Conservation (phyloP, 2,329 filamentous ascomycete species). For the Colletotrichum sp. region DNA sequence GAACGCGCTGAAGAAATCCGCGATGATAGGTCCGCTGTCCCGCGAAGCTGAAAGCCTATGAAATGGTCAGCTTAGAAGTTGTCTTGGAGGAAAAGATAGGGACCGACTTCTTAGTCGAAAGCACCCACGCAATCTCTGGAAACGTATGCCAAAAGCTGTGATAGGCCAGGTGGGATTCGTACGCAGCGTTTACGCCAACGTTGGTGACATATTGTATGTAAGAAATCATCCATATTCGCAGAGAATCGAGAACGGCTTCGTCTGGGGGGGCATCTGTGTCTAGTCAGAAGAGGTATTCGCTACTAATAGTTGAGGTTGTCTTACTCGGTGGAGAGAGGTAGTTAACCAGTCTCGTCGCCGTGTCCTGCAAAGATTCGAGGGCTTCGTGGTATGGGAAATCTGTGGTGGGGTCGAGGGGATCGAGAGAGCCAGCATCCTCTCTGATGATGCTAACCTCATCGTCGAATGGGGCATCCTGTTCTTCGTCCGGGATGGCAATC, state of each 20-base stretch:
- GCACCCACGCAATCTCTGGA: slow-evolving; percentile 52
- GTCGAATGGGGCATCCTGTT: slow-evolving; percentile 29
- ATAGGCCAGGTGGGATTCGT: slow-evolving; percentile 50
- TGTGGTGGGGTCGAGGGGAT: slow-evolving; percentile 51
- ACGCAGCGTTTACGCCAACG: slow-evolving; percentile 37
- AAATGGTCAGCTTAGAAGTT: background rate
- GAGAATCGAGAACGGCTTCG: slow-evolving; percentile 45
- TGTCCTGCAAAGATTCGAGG: slow-evolving; percentile 33
- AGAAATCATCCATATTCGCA: slow-evolving; percentile 56
- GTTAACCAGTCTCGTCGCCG: slow-evolving; percentile 39
- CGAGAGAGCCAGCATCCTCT: slow-evolving; percentile 26
- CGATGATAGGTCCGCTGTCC: slow-evolving; percentile 28
- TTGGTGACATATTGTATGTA: slow-evolving; percentile 48
- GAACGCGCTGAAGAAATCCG: slow-evolving; percentile 46
- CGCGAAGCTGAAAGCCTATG: background rate
- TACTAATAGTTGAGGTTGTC: background rate
- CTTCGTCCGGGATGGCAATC: slow-evolving; percentile 43
- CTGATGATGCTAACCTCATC: slow-evolving; percentile 28
- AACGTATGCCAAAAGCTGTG: slow-evolving; percentile 57
- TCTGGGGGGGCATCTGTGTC: slow-evolving; percentile 45
- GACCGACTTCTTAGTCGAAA: slow-evolving; percentile 29
- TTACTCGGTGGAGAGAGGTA: slow-evolving; percentile 38
- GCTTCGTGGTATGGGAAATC: slow-evolving; percentile 52
- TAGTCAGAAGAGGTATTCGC: slow-evolving; percentile 26
- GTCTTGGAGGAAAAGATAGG: background rate